Evolutionary conservation across 225 moss, liverwort and hornwort genomes (phyloP), one percentile per base, ranked within the genome.

Genomic region (Physcomitrium patens): DNA sequence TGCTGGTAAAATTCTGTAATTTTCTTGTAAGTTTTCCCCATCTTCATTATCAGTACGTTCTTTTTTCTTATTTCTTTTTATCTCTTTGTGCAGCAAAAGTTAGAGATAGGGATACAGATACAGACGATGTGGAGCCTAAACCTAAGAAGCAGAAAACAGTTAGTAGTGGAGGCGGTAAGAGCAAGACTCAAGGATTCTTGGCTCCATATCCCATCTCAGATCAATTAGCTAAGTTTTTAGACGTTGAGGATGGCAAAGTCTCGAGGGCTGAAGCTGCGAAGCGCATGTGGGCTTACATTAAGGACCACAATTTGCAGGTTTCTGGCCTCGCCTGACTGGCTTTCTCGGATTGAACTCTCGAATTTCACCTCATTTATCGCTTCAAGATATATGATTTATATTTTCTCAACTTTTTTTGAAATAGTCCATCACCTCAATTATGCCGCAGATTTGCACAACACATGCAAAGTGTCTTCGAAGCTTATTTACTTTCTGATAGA

Each of bases 241-340:
- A 89, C 5, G 88, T 81, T 27, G 89, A 91, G 8, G 89, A 94
- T 79, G 82, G 89, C 79, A 94, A 87, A 74, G 82, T 90, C 74
- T 87, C 89, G n/a, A 78, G 90, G 42, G 86, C 87, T 83, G 96
- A 91, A 16, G 94, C 92, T 62, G 86, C 87, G 31, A 96, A 89
- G 57, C 86, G 83, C 59, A 68, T 96, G 78, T 96, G 96, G 96
- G 92, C 92, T 78, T 92, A 96, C 75, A 94, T 96, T 62, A 81
- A 80, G 63, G 88, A 89, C 4, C 90, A 96, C 20, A 91, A 84
- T 26, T 73, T 96, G 69, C 96, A 96, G 89, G 96, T 96, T 70
- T 63, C 60, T 59, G 53, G 26, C n/a, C 62, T 78, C 12, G 63
- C 31, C 63, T 37, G 31, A 37, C 43, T 9, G 10, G 11, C 37